phyloP scores from a whole-genome alignment of 2,329 filamentous ascomycete species.

The Colletotrichum sp. region DNA sequence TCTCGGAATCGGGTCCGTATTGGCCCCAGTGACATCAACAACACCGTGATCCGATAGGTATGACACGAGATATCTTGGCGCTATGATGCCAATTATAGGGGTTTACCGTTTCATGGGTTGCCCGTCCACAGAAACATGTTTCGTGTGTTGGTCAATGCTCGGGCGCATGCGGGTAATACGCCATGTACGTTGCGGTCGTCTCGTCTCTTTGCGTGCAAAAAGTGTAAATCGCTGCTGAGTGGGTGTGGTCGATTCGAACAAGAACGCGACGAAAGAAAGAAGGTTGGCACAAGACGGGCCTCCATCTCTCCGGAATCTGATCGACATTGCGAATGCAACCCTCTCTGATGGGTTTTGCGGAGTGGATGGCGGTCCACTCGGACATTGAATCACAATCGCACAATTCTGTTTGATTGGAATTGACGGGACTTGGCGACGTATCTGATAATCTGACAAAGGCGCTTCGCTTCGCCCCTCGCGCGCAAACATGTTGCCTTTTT shows the following conservation, averaged over 20 bases:
- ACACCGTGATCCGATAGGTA: not conserved
- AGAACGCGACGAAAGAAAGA: not conserved
- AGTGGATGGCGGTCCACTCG: not conserved
- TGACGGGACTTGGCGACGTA: not conserved
- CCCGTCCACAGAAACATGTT: constrained; percentile 9
- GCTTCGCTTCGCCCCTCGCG: not conserved
- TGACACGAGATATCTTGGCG: not conserved
- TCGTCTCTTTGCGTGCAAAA: not conserved
- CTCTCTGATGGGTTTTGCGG: not conserved
- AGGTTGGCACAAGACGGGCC: not conserved
- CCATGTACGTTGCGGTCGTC: not conserved
- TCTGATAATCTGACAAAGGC: not conserved
- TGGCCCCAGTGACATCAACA: not conserved
- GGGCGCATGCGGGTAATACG: not conserved
- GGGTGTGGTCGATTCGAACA: not conserved
- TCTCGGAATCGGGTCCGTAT: not conserved
- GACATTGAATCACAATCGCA: not conserved
- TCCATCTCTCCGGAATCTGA: not conserved
- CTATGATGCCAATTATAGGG: not conserved
- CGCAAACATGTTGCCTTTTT: not conserved
- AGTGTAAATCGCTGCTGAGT: not conserved
- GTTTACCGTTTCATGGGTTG: constrained; percentile 9
- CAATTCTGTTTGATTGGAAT: not conserved
- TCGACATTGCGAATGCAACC: not conserved
- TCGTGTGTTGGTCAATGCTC: constrained; percentile 2